Base-by-base conservation (phyloP, 805 yeast species). In the Trichomonascus vanleenenianus region DNA sequence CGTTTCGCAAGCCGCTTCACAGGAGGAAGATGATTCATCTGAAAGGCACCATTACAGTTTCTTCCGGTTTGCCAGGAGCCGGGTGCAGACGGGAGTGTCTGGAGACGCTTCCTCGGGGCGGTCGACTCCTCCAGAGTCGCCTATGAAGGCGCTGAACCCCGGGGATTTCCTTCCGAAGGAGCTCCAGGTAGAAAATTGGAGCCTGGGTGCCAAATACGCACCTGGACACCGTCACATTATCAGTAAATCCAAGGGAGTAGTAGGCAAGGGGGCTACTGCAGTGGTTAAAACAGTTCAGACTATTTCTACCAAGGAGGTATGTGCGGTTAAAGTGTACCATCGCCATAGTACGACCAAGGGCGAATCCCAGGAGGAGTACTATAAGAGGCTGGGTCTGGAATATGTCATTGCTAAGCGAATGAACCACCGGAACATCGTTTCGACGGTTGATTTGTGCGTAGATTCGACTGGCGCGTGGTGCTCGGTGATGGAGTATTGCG, bases 251-350 rank as follows among this genome's bases (percentile, higher is more conserved):
- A 51, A 49, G 34, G 27, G 27, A 4, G 47, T 49, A 30, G 54
- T 62, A 32, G 66, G 66, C 16, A 55, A 56, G 35, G 66, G 66
- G 22, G 56, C 66, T 7, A 61, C 66, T 12, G 66, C 66, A 4
- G 51, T 53, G 25, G 66, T 62, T 37, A 48, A 47, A 22, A 52
- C 51, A 10, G 60, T 57, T 30, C 40, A 43, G 20, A 56, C 53
- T 19, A 53, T 51, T 44, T 37, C 46, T 19, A 50, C 58, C 8
- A 52, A 55, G 32, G 45, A 55, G 44, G 41, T 85, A 18, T 87
- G 71, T 59, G 96, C 96, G 0, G 95, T 87, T n/a, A 87, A 87
- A 57, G 95, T 86, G 59, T 88, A 86, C 61, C 78, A 79, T 51
- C 68, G 77, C 47, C 73, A 72, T 42, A 76, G 78, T 0, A 72